Evolutionary conservation across 2,329 filamentous ascomycete species (phyloP).

Genomic region (Aspergillus udagawae): DNA sequence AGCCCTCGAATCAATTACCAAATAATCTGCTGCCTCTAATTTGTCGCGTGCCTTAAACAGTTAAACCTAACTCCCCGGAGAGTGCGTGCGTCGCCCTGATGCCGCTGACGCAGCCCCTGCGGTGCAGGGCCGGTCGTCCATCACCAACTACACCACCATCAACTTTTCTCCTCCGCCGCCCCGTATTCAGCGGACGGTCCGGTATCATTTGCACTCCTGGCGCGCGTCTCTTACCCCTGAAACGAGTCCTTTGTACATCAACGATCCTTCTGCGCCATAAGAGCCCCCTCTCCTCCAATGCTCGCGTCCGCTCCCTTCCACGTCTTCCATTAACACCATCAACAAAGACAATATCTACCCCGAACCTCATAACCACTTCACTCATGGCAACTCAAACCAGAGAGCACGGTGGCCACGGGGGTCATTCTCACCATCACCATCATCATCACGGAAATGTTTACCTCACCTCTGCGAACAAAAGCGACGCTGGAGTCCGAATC

Average conservation of each 20-base stretch:
- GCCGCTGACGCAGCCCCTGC: constrained; percentile 38
- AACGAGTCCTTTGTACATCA: constrained; percentile 22
- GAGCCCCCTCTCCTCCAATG: constrained; percentile 12
- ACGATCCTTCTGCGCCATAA: constrained; percentile 10
- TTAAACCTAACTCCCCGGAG: neutral
- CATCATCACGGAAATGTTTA: constrained; percentile 85
- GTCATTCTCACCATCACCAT: constrained; percentile 61
- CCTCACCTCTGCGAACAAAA: constrained; percentile 75
- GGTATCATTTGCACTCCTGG: constrained; percentile 11
- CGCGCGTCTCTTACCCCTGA: constrained; percentile 13
- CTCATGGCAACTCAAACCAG: constrained; percentile 45
- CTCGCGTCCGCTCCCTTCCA: constrained; percentile 6
- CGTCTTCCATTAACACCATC: constrained; percentile 12
- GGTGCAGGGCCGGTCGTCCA: constrained; percentile 32
- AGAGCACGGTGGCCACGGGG: constrained; percentile 43
- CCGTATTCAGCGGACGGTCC: constrained; percentile 11
- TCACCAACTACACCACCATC: constrained; percentile 45
- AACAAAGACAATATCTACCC: constrained; percentile 16
- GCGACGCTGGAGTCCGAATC: constrained; percentile 89
- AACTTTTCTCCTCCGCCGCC: constrained; percentile 48
- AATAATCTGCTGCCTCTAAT: neutral
- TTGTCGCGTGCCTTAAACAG: neutral
- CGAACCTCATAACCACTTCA: constrained; percentile 24
- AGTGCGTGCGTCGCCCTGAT: constrained; percentile 13
- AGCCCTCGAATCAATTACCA: neutral